Evolutionary conservation across 2,329 filamentous ascomycete genomes (phyloP).

Genomic region (Macroventuria anomochaeta): DNA sequence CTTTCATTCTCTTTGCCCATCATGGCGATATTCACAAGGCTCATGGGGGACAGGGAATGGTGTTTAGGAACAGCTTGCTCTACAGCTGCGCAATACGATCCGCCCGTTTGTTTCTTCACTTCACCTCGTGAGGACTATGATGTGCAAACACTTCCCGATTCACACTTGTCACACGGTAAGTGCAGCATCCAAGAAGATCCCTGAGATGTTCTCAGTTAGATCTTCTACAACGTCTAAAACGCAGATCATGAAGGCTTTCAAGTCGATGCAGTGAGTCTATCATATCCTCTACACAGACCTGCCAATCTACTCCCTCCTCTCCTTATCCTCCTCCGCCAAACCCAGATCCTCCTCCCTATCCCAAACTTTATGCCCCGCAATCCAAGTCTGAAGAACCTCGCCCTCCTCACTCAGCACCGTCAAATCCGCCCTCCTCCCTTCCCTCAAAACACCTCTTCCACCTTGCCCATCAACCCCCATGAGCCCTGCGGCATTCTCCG

Average conservation of each 20-base stretch:
- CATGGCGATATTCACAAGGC: neutral
- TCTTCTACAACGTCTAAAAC: too few relatives aligned
- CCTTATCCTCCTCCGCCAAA: constrained; percentile 38
- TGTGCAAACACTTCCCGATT: too few relatives aligned
- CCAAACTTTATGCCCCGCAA: constrained; percentile 57
- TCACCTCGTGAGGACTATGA: too few relatives aligned
- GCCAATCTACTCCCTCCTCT: constrained; percentile 30
- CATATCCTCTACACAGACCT: neutral
- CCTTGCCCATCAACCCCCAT: constrained; percentile 55
- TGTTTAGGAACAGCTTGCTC: too few relatives aligned
- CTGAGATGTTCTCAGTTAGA: too few relatives aligned
- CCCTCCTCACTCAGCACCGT: constrained; percentile 56
- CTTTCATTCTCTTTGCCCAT: neutral
- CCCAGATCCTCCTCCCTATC: constrained; percentile 44
- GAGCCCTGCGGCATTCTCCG: constrained; percentile 58
- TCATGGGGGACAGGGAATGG: too few relatives aligned
- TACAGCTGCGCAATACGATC: too few relatives aligned
- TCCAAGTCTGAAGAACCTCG: constrained; percentile 59
- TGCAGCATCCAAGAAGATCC: neutral
- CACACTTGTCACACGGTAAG: too few relatives aligned
- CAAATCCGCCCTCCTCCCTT: constrained; percentile 58
- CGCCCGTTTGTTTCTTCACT: too few relatives aligned
- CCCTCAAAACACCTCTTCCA: constrained; percentile 52
- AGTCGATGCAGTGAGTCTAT: too few relatives aligned
- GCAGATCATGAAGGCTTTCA: too few relatives aligned